Percentiles rank a stretch among this genome's conserved stretches.
These are phyloP conservation scores for Euphorbia peplus DNA, from an alignment of 345 rosid genomes.

Conservation along the genomic window DNA sequence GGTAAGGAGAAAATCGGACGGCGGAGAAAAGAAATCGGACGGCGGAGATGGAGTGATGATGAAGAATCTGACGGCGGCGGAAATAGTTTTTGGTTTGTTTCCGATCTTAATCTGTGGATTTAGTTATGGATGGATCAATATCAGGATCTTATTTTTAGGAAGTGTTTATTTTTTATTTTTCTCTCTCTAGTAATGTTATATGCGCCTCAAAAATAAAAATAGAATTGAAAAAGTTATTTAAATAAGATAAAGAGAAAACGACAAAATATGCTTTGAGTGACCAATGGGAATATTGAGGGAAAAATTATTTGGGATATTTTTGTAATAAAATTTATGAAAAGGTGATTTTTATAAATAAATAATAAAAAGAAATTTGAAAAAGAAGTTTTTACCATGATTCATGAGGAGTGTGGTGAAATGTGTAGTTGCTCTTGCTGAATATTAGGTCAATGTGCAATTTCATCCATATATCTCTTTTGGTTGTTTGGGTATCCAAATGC, in stretches of 20 bases:
- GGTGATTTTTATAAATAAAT: no score
- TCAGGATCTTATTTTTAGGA: constrained; percentile 6
- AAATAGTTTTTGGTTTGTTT: background rate
- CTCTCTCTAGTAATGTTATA: background rate
- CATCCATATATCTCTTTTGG: no score
- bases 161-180: no score
- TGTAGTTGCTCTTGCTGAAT: no score
- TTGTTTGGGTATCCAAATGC: no score
- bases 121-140: constrained; percentile 20
- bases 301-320: no score
- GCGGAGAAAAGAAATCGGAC: no score
- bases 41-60: constrained; percentile 26
- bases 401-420: no score
- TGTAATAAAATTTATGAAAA: no score
- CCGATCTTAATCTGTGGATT: background rate
- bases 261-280: background rate
- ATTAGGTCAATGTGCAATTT: no score
- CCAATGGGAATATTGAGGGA: background rate
- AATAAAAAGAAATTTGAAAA: no score
- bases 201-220: constrained; percentile 22
- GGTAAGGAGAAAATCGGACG: background rate
- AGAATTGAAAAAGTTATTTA: background rate
- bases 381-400: no score
- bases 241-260: constrained; percentile 15
- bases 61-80: constrained; percentile 30